phyloP scores from a whole-genome alignment of 306 rosid genomes.

The Cicer judaicum region DNA sequence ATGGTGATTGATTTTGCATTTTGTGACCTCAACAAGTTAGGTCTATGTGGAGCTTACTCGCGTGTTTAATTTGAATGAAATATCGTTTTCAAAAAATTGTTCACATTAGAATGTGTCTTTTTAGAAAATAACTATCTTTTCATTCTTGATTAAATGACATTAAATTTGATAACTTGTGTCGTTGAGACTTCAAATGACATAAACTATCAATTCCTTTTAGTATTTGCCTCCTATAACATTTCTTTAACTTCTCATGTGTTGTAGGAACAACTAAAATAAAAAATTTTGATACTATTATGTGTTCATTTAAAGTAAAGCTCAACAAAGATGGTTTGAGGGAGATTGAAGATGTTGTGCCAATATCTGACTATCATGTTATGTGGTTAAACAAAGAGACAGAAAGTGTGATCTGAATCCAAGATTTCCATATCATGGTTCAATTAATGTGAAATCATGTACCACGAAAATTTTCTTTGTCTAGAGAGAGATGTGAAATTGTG shows the following conservation, averaged over 20 bases:
- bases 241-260: conserved; percentile 27
- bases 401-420: not conserved
- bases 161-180: too few species aligned
- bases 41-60: not conserved
- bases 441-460: not conserved
- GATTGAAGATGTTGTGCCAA: conserved; percentile 54
- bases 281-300: conserved; percentile 53
- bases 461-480: not conserved
- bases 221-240: not conserved
- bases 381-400: not conserved
- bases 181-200: not conserved
- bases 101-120: too few species aligned
- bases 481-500: not conserved
- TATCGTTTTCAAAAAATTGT: not conserved
- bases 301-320: conserved; percentile 58
- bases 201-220: not conserved
- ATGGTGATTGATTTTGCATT: conserved; percentile 53
- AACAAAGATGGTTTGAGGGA: conserved; percentile 53
- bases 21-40: not conserved
- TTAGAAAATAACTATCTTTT: too few species aligned
- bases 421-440: not conserved
- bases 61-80: not conserved
- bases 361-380: conserved; percentile 22
- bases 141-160: not conserved
- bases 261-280: conserved; percentile 70